Base-by-base conservation (phyloP, 73 alveolate species). In the Stentor roeselii region DNA sequence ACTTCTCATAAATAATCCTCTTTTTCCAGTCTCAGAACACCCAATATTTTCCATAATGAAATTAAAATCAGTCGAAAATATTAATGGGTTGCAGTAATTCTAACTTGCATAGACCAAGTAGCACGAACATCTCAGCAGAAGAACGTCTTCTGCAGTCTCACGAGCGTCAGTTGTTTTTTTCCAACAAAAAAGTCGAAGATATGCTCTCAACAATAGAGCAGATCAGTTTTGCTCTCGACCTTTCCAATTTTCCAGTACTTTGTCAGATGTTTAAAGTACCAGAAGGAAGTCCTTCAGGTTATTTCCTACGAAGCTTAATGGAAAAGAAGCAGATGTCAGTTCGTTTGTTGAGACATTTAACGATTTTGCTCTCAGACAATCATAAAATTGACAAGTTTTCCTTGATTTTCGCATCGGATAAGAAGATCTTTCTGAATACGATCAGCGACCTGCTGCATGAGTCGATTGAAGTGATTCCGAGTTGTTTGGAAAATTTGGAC, bases 1-100 rank as follows among this genome's bases (percentile, higher is more conserved):
- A n/a, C n/a, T n/a, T n/a, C n/a, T n/a, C n/a, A n/a, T n/a, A n/a
- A n/a, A n/a, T n/a, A n/a, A n/a, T n/a, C n/a, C n/a, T n/a, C n/a
- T n/a, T n/a, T n/a, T n/a, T n/a, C n/a, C n/a, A n/a, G n/a, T n/a
- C n/a, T n/a, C n/a, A n/a, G n/a, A n/a, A n/a, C n/a, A n/a, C n/a
- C n/a, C n/a, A n/a, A n/a, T n/a, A n/a, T n/a, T n/a, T n/a, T n/a
- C n/a, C n/a, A n/a, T n/a, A n/a, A n/a, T n/a, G n/a, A n/a, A n/a
- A n/a, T n/a, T n/a, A n/a, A n/a, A n/a, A n/a, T n/a, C n/a, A n/a
- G n/a, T n/a, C n/a, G n/a, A n/a, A n/a, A n/a, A n/a, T n/a, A n/a
- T n/a, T n/a, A 50, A 50, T 50, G 67, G 67, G 67, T 21, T 50
- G 67, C 67, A 11, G 67, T 50, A 50, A 6, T 50, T 50, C 67